Base-by-base conservation (phyloP, 768 basidiomycete species). In the Russula earlei region DNA sequence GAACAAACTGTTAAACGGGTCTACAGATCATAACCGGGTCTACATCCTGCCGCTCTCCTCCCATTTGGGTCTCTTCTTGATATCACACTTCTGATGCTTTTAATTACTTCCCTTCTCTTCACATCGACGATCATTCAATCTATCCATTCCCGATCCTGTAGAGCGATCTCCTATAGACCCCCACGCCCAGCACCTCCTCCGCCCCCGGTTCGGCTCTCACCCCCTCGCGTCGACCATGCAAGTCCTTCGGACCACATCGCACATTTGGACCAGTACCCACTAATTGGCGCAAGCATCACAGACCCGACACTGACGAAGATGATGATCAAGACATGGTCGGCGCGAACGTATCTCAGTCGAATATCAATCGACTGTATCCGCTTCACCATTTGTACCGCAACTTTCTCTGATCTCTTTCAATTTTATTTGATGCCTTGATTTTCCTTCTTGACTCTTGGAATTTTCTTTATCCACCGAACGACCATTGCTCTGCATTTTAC, bases 351-450 rank as follows among this genome's bases (percentile, higher is more conserved):
- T 14, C 33, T 15, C 56, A 52, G 15, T 44, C 56, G 4, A 52
- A 57, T 29, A 40, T 52, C 9, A 58, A 58, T 45, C 57, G 57
- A 31, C 57, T 58, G 57, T 58, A 47, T 49, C 52, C 33, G 17
- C 11, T 25, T 38, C 24, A 4, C 14, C 20, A 9, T 24, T 54
- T 52, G 37, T 53, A 24, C 14, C 0, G 20, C 22, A 42, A 31
- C n/a, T 44, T 19, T 5, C 19, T 22, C 52, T 59, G 58, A 55
- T 33, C 17, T 11, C 31, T 19, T 40, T 47, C 11, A 11, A 6
- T 37, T 43, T 19, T 15, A 24, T 58, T 33, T 36, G 12, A n/a
- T n/a, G n/a, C n/a, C n/a, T n/a, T n/a, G n/a, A n/a, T 8, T 49
- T 15, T 19, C 29, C 17, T 14, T 0, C 4, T 9, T 20, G 38